Evolutionary conservation across 768 basidiomycete genomes (phyloP).

Genomic region (Phlebiopsis flavidoalba): DNA sequence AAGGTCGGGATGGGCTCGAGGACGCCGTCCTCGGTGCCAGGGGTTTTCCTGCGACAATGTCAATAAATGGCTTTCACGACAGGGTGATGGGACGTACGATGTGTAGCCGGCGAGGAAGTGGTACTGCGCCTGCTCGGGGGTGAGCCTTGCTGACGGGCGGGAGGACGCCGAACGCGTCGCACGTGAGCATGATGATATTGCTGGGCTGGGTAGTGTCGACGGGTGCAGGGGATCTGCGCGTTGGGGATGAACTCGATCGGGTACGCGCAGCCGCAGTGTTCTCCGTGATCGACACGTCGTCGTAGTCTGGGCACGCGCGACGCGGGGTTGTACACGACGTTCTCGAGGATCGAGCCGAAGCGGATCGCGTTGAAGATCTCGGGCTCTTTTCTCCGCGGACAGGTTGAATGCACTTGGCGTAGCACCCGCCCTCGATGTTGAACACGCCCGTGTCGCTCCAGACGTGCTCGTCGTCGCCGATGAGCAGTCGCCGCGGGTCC

Average conservation of each 20-base stretch:
- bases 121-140: constrained; percentile 93
- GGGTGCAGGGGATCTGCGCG: constrained; percentile 87
- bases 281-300: constrained; percentile 95
- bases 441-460: constrained; percentile 99
- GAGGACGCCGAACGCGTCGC: constrained; percentile 97
- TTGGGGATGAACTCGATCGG: constrained; percentile 97
- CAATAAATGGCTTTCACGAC: constrained; percentile 4
- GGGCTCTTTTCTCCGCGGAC: constrained; percentile 94
- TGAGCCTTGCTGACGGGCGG: constrained; percentile 90
- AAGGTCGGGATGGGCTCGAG: constrained; percentile 98
- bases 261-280: constrained; percentile 99
- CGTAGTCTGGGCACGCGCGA: constrained; percentile 87
- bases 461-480: constrained; percentile 99
- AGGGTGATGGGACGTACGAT: constrained; percentile 47
- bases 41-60: constrained; percentile 68
- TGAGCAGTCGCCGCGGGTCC: constrained; percentile 88
- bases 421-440: constrained; percentile 99
- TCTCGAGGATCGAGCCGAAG: constrained; percentile 96
- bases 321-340: constrained; percentile 91
- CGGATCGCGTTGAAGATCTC: constrained; percentile 95
- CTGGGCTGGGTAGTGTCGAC: constrained; percentile 84
- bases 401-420: constrained; percentile 98
- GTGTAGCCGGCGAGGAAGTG: constrained; percentile 98
- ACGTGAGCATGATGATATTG: constrained; percentile 96
- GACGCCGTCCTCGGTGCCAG: constrained; percentile 98